A percentile compares a stretch with the other conserved stretches of the same genome.
Conservation (phyloP, 192 early-diverging fungal genomes). For the Entomortierella parvispora region DNA sequence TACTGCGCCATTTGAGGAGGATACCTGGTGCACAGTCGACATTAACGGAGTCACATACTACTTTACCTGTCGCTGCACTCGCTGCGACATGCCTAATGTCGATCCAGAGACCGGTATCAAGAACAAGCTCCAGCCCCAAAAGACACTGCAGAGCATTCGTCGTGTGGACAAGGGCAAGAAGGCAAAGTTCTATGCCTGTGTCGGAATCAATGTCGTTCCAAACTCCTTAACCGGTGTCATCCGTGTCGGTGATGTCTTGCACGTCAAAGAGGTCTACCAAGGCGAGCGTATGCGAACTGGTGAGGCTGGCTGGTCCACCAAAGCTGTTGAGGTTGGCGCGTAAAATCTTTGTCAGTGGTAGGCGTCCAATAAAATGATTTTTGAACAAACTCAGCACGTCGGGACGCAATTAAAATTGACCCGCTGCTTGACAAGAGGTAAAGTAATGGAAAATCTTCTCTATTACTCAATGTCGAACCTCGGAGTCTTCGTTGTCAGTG, state of each 20-base stretch:
- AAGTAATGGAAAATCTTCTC: too few relatives aligned
- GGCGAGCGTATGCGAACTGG: slow-evolving; percentile 43
- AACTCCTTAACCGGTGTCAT: slow-evolving; percentile 24
- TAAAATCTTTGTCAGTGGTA: slow-evolving; percentile 18
- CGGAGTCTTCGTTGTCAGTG: too few relatives aligned
- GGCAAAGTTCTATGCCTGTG: slow-evolving; percentile 57
- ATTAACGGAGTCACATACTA: slow-evolving; percentile 58
- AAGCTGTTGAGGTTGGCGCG: slow-evolving; percentile 25
- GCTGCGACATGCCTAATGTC: slow-evolving; percentile 72
- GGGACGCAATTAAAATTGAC: too few relatives aligned
- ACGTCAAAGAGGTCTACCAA: slow-evolving; percentile 41
- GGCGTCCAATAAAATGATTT: too few relatives aligned
- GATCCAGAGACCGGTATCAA: slow-evolving; percentile 61
- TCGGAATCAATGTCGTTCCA: slow-evolving; percentile 57
- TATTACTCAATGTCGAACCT: too few relatives aligned
- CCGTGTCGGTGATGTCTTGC: slow-evolving; percentile 37
- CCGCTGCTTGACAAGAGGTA: too few relatives aligned
- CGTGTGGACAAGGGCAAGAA: slow-evolving; percentile 57
- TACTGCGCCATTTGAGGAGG: slow-evolving; percentile 72
- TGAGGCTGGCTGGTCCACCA: slow-evolving; percentile 25
- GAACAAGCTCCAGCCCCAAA: slow-evolving; percentile 62
- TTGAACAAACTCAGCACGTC: too few relatives aligned
- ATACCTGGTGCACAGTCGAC: slow-evolving; percentile 69
- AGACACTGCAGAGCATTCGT: slow-evolving; percentile 62
- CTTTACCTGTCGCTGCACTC: slow-evolving; percentile 64